Conservation (phyloP, 1,284 basidiomycete genomes). For the Coniophora puteana region DNA sequence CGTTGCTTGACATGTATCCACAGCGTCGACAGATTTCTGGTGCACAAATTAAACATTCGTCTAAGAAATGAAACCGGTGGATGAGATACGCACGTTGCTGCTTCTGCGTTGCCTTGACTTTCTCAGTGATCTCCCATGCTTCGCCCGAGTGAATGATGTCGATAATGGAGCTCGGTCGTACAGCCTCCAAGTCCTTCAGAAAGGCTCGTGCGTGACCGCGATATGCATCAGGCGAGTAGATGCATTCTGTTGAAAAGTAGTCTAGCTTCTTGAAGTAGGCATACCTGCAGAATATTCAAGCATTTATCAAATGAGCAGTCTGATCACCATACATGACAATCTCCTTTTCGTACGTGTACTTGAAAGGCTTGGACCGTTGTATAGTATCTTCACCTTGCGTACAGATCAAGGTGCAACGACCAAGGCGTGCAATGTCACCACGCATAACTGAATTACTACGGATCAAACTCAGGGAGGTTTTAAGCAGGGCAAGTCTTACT, state of each 20-base stretch:
- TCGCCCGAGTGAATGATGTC: constrained; percentile 98
- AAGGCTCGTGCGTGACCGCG: constrained; percentile 93
- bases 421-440: constrained; percentile 92
- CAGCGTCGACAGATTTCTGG: constrained; percentile 86
- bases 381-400: constrained; percentile 95
- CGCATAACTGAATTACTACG: constrained; percentile 74
- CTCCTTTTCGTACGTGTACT: constrained; percentile 99
- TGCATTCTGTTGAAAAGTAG: constrained; percentile 99
- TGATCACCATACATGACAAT: constrained; percentile 80
- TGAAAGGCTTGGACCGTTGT: constrained; percentile 97
- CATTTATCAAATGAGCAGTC: constrained; percentile 7
- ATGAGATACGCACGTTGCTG: constrained; percentile 58
- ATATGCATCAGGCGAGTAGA: constrained; percentile 98
- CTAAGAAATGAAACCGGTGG: neutral
- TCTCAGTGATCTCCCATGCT: constrained; percentile 78
- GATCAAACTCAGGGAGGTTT: neutral
- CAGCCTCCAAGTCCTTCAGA: constrained; percentile 93
- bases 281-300: constrained; percentile 58
- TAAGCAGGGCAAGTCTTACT: constrained; percentile 51
- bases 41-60: neutral
- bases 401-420: constrained; percentile 91
- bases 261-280: constrained; percentile 98
- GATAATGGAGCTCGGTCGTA: constrained; percentile 91
- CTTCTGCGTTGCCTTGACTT: constrained; percentile 75
- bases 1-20: constrained; percentile 91